Evolutionary conservation across 2,329 filamentous ascomycete species (phyloP).

Genomic region (Colletotrichum sp.): DNA sequence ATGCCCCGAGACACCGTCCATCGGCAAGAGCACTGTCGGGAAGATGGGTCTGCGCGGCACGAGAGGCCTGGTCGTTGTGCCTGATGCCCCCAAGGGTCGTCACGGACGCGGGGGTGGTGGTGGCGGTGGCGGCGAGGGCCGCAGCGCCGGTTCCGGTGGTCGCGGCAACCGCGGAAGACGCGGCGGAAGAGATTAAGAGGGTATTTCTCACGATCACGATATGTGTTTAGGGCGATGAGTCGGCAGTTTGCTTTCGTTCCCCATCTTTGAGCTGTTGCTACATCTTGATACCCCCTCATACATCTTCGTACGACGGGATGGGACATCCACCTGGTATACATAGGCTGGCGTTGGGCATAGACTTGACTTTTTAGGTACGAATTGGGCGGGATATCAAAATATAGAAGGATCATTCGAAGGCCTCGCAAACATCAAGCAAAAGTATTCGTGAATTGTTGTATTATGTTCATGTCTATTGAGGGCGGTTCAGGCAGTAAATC

Average conservation of each 20-base stretch:
- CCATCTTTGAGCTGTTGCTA: conserved; percentile 1
- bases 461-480: not conserved
- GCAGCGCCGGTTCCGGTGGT: conserved; percentile 3
- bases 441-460: accelerated
- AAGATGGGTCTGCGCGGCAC: conserved; percentile 65
- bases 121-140: conserved; percentile 22
- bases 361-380: not conserved
- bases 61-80: conserved; percentile 50
- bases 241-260: not conserved
- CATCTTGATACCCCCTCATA: conserved; percentile 8
- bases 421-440: not conserved
- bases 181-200: not conserved
- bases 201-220: not conserved
- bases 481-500: not conserved
- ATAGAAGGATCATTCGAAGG: not conserved
- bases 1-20: conserved; percentile 48
- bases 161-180: conserved; percentile 7
- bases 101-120: conserved; percentile 27
- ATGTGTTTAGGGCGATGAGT: not conserved
- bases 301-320: not conserved
- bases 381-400: not conserved
- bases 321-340: not conserved
- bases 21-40: conserved; percentile 51
- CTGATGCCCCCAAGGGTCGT: conserved; percentile 41
- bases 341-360: not conserved